Percentiles rank a stretch among this genome's conserved stretches.
Conservation (phyloP, 441 rosid species). For the Populus hybrid region DNA sequence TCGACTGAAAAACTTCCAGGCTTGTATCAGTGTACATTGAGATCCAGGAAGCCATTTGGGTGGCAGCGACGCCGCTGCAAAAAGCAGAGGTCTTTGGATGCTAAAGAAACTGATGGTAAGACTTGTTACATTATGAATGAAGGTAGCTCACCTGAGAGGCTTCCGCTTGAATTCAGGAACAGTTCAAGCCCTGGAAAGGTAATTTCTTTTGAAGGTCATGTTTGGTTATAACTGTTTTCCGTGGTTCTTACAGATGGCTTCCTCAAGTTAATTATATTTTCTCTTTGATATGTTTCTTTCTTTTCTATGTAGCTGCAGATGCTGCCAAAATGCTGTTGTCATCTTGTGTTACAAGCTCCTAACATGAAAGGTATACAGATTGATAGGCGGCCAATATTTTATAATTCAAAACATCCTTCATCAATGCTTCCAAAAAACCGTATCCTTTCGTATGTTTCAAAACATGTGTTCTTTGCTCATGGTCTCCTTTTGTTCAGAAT, state of each 20-base stretch:
- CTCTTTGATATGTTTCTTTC: background rate
- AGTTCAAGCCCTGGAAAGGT: conserved; percentile 26
- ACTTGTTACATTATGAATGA: conserved; percentile 11
- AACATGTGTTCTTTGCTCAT: background rate
- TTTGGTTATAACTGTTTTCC: background rate
- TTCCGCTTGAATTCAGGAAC: conserved; percentile 14
- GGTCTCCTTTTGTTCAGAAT: background rate
- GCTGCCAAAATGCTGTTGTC: conserved; percentile 37
- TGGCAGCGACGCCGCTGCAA: conserved; percentile 36
- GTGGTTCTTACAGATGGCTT: background rate
- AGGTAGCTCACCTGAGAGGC: conserved; percentile 21
- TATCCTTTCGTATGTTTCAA: conserved; percentile 46
- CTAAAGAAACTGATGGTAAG: conserved; percentile 21
- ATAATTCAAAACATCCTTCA: conserved; percentile 34
- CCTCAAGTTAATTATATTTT: background rate
- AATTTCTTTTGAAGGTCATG: conserved; percentile 2
- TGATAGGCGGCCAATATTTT: conserved; percentile 42
- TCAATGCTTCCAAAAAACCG: conserved; percentile 56
- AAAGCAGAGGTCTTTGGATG: conserved; percentile 29
- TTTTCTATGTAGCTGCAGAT: conserved; percentile 33
- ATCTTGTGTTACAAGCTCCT: conserved; percentile 33
- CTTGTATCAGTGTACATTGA: conserved; percentile 16
- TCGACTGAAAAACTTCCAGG: conserved; percentile 13
- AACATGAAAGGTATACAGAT: conserved; percentile 33
- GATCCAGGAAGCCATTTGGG: conserved; percentile 40